phyloP scores from a whole-genome alignment of 2,329 filamentous ascomycete genomes.

The Teratosphaeriaceae sp. region DNA sequence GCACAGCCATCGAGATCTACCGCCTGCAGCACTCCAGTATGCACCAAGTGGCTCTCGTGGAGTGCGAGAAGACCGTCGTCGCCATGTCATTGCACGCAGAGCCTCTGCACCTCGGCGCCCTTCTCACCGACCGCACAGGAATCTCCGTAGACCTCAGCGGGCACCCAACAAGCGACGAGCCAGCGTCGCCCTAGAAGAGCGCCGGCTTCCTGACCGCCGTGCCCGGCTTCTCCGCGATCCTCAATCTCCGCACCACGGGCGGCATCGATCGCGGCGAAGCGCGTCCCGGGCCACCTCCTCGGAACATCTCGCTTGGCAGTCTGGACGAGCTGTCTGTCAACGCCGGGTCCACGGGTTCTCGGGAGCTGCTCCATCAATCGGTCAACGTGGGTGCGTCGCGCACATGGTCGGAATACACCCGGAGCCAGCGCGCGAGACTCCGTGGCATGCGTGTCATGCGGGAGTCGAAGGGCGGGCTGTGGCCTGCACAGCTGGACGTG shows the following conservation, averaged over 20 bases:
- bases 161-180: neutral
- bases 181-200: neutral
- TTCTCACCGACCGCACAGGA: conserved; percentile 1
- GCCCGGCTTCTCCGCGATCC: neutral
- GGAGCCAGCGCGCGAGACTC: neutral
- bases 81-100: neutral
- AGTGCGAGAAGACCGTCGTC: neutral
- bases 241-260: neutral
- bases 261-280: neutral
- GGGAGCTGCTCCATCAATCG: neutral
- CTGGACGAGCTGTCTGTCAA: conserved; percentile 2
- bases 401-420: conserved; percentile 2
- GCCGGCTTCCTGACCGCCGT: neutral
- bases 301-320: neutral
- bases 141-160: conserved; percentile 2
- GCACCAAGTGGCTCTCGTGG: neutral
- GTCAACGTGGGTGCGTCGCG: neutral
- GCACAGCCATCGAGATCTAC: neutral
- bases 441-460: conserved; percentile 5
- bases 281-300: neutral
- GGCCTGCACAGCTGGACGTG: neutral
- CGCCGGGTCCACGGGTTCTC: conserved; percentile 1
- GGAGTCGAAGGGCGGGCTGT: neutral
- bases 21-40: neutral
- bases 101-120: neutral